Evolutionary conservation across 2,329 filamentous ascomycete species (phyloP).

Genomic region (Colletotrichum caudatum): DNA sequence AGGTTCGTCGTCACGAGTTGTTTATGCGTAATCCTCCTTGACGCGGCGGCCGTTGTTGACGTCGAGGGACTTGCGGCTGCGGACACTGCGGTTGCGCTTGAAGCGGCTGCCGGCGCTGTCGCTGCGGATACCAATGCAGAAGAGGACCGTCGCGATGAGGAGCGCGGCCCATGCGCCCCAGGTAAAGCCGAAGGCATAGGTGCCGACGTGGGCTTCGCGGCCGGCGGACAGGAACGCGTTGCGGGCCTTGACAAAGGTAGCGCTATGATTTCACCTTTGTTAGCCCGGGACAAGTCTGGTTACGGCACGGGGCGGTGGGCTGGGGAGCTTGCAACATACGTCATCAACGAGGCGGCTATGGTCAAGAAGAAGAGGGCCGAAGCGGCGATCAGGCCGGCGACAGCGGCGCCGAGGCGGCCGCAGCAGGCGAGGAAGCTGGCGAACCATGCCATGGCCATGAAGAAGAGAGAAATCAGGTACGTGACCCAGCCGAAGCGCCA

Average conservation of each 20-base stretch:
- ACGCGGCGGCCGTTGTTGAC: slow-evolving; percentile 68
- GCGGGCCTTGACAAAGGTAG: slow-evolving; percentile 76
- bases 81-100: slow-evolving; percentile 63
- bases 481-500: slow-evolving; percentile 96
- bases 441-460: slow-evolving; percentile 76
- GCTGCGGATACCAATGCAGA: slow-evolving; percentile 71
- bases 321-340: slow-evolving; percentile 63
- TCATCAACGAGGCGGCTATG: slow-evolving; percentile 78
- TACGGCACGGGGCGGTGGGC: slow-evolving; percentile 39
- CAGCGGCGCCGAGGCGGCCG: slow-evolving; percentile 76
- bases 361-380: slow-evolving; percentile 77
- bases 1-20: neutral
- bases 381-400: slow-evolving; percentile 69
- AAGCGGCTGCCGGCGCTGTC: slow-evolving; percentile 56
- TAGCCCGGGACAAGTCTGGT: neutral
- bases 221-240: slow-evolving; percentile 70
- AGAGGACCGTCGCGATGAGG: slow-evolving; percentile 74
- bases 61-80: slow-evolving; percentile 67
- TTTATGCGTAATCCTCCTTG: slow-evolving; percentile 77
- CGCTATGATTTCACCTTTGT: slow-evolving; percentile 49
- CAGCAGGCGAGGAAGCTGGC: slow-evolving; percentile 76
- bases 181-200: slow-evolving; percentile 79
- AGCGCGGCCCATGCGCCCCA: slow-evolving; percentile 79
- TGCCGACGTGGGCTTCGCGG: slow-evolving; percentile 71
- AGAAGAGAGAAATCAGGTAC: slow-evolving; percentile 86